Conservation (phyloP, 305 asterid genomes). For the Striga hermonthica region DNA sequence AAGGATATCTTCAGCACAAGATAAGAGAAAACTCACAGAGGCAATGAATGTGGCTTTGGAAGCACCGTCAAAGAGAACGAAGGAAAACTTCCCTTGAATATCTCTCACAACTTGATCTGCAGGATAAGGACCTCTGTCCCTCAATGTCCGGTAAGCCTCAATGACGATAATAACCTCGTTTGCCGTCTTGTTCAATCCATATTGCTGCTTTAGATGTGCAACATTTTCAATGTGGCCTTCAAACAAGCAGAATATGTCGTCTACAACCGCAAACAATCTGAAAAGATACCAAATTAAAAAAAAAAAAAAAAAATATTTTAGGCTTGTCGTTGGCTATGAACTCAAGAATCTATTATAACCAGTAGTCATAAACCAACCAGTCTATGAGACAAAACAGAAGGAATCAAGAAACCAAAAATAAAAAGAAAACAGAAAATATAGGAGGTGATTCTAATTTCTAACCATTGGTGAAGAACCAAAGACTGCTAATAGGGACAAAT, state of each 20-base stretch:
- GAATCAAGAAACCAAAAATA: background rate
- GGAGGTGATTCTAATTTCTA: no score
- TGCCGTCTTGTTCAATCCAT: constrained; percentile 78
- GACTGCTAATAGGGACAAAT: no score
- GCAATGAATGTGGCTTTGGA: constrained; percentile 59
- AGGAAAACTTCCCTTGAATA: constrained; percentile 73
- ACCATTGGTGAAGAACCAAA: no score
- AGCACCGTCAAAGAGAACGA: constrained; percentile 59
- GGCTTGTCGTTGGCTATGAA: no score
- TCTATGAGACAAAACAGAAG: background rate
- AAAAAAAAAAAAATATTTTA: background rate
- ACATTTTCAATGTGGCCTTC: constrained; percentile 83
- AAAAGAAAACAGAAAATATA: background rate
- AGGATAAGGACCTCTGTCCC: constrained; percentile 95
- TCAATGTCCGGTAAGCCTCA: constrained; percentile 84
- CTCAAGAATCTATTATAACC: background rate
- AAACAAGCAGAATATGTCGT: constrained; percentile 86
- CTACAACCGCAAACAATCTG: constrained; percentile 71
- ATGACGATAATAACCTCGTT: constrained; percentile 77
- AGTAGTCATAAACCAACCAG: background rate
- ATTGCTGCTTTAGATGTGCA: constrained; percentile 83
- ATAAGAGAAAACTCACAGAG: constrained; percentile 44
- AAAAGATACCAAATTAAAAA: no score
- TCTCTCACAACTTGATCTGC: constrained; percentile 87
- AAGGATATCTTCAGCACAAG: background rate